phyloP scores from a whole-genome alignment of 257 asterid species.

The Apocynum venetum region DNA sequence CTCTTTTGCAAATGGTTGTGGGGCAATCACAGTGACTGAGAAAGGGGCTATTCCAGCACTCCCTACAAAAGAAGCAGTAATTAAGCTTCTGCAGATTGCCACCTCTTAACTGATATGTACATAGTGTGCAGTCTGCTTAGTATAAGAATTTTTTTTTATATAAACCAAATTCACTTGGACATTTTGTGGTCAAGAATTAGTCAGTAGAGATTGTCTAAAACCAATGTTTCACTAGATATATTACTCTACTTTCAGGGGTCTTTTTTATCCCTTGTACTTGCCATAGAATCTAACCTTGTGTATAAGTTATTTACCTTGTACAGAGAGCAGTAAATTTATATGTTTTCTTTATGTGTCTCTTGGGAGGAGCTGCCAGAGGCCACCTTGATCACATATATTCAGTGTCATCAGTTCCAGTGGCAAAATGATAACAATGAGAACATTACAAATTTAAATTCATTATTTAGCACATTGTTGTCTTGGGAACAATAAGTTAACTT shows the following conservation, averaged over 20 bases:
- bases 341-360: too few relatives aligned
- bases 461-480: not conserved
- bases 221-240: too few relatives aligned
- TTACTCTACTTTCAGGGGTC: too few relatives aligned
- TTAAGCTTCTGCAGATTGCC: slow-evolving; percentile 13
- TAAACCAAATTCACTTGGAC: not conserved
- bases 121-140: not conserved
- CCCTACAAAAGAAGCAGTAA: slow-evolving; percentile 27
- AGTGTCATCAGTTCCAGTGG: not conserved
- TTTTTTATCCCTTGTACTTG: too few relatives aligned
- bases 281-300: not conserved
- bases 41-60: slow-evolving; percentile 35
- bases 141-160: too few relatives aligned
- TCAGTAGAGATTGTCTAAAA: too few relatives aligned
- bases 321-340: not conserved
- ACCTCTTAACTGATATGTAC: not conserved
- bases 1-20: slow-evolving; percentile 28
- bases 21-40: slow-evolving; percentile 29
- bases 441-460: not conserved
- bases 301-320: not conserved
- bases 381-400: not conserved
- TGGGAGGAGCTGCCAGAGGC: too few relatives aligned
- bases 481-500: not conserved
- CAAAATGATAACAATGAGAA: not conserved
- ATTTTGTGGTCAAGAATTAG: too few relatives aligned